Base-by-base conservation (phyloP, 495 filamentous ascomycete species). In the Bombardia bombarda region DNA sequence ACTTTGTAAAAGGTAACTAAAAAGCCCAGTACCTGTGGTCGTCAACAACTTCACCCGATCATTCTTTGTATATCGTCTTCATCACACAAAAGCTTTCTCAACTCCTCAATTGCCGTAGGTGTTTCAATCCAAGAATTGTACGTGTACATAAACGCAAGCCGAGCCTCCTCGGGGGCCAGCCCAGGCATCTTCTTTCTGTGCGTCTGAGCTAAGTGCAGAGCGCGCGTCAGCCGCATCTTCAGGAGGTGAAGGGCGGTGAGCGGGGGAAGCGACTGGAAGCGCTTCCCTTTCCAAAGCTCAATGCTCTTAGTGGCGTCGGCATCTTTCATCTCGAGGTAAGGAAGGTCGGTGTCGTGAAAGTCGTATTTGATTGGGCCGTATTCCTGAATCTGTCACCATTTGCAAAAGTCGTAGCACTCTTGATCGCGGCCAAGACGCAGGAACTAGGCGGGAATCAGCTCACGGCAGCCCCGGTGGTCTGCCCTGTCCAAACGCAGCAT, bases 331-430 rank as follows among this genome's bases (percentile, higher is more conserved):
- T 63, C 41, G 38, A 65, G 51, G 39, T 56, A 61, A 13, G 56
- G 61, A 34, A 49, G 32, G 26, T 14, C 42, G 38, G 48, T 52
- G 38, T 71, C 49, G 6, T 49, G 50, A 63, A 55, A 68, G 32
- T 71, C 57, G 38, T 70, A 66, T 18, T 51, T 24, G 12, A 36
- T n/a, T 12, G n/a, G 10, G 52, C 14, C 43, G 56, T 16, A 54
- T 61, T 7, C 4, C 17, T 12, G 14, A 34, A 10, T 17, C 26
- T 47, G 41, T 55, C 58, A 75, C 68, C 67, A 77, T 47, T 73
- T 76, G 19, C 69, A 42, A 42, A 77, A 77, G 40, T 77, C 70
- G 46, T 79, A 80, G 57, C 62, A 71, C 38, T 77, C 68, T 42
- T 78, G 72, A 42, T 78, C 72, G 42, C 54, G 60, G 16, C 63